Base-by-base conservation (phyloP, 2,329 filamentous ascomycete species). In the Talaromyces sp. region DNA sequence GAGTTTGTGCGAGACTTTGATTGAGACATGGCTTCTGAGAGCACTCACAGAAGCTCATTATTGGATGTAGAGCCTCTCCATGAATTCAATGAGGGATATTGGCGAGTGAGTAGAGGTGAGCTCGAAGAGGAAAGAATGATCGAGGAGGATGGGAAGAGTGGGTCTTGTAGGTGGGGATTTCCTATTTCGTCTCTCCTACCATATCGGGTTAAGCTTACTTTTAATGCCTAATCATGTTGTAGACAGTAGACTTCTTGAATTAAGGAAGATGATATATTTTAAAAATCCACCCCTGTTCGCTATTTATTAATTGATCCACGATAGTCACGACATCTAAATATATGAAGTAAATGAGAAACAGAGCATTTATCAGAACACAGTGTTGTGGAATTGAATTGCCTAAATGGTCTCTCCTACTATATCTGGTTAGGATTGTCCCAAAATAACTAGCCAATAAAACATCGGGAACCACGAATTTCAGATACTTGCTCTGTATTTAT, bases 321-420 rank as follows among this genome's bases (percentile, higher is more conserved):
- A 38, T 3, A 38, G 6, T 6, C 35, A 38, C 14, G 0, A n/a
- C 8, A 38, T 38, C 2, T 38, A n/a, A 8, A 38, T 38, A n/a
- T 8, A 38, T n/a, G 14, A n/a, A 38, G 5, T 1, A n/a, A 2
- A 38, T 8, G 35, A n/a, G 11, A 35, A 35, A 38, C n/a, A 9
- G 8, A 17, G n/a, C 17, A 38, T 38, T 9, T 8, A 7, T n/a
- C 17, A 8, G 5, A 17, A 14, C 6, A n/a, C 7, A 38, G 14
- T 38, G 17, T 38, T n/a, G 35, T 38, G 24, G 21, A 53, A 32
- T 10, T 38, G 27, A 9, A 31, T 58, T 58, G 32, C 56, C 46
- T 17, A 52, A 52, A 27, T 52, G 41, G 32, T 58, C 56, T 53
- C 56, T 58, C 56, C 48, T 58, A 50, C 56, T 50, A 7, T 43